A percentile compares a stretch with the other conserved stretches of the same genome.
These are phyloP conservation scores for Penicillium brasilianum DNA, from an alignment of 2,329 filamentous ascomycete genomes.

Conservation along the genomic window DNA sequence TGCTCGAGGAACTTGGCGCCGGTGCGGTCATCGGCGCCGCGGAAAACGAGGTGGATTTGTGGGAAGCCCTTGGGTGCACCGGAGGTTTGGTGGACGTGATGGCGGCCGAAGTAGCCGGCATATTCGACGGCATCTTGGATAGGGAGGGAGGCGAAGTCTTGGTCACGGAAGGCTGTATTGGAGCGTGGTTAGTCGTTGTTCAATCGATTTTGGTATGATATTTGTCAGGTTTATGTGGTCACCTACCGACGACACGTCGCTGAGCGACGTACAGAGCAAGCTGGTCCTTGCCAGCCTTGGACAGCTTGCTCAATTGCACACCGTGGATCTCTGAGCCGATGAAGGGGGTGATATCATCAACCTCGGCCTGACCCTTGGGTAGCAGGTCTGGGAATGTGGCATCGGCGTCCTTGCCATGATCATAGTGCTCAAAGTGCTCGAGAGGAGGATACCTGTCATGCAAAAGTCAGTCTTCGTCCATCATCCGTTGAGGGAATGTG, in stretches of 20 bases:
- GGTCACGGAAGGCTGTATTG: slow-evolving; percentile 68
- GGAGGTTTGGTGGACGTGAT: slow-evolving; percentile 80
- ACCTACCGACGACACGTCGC: slow-evolving; percentile 69
- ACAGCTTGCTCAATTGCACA: slow-evolving; percentile 72
- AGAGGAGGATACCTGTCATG: slow-evolving; percentile 62
- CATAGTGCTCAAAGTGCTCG: slow-evolving; percentile 71
- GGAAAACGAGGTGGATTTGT: slow-evolving; percentile 78
- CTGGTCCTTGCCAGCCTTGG: slow-evolving; percentile 73
- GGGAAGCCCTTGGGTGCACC: slow-evolving; percentile 75
- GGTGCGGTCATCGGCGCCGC: slow-evolving; percentile 67
- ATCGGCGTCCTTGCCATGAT: slow-evolving; percentile 78
- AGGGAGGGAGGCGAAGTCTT: slow-evolving; percentile 72
- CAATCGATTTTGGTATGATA: not conserved
- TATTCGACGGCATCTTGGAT: slow-evolving; percentile 72
- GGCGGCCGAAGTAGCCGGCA: slow-evolving; percentile 77
- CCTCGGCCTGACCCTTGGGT: slow-evolving; percentile 46
- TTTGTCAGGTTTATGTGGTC: not conserved
- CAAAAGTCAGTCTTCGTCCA: slow-evolving; percentile 4
- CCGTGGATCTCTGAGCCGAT: slow-evolving; percentile 75
- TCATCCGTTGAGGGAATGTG: not conserved
- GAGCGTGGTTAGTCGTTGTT: not conserved
- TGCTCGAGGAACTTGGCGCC: slow-evolving; percentile 67
- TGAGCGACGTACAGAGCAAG: slow-evolving; percentile 61
- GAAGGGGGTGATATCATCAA: slow-evolving; percentile 70
- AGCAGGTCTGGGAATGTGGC: slow-evolving; percentile 71